Evolutionary conservation across 495 filamentous ascomycete species (phyloP), one percentile per base, ranked within the genome.

Genomic region (Aspergillus bertholletiae): DNA sequence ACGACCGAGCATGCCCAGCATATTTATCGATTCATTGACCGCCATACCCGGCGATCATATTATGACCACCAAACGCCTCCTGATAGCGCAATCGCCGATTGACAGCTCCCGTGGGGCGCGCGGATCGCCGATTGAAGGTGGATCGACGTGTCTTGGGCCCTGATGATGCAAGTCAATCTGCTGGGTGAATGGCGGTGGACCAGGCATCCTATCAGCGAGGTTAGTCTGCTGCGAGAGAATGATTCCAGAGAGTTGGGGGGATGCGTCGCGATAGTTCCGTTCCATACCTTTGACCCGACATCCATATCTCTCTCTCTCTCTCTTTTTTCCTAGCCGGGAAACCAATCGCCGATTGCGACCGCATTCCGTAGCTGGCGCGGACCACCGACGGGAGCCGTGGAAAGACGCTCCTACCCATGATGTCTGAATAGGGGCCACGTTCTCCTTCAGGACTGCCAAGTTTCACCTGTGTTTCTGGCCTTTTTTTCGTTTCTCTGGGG

Each of bases 51-150:
- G 15, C 15, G 18, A 46, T 23, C 22, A 23, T 46, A 46, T 46
- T 7, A 24, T 23, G 18, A 18, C n/a, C 43, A n/a, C 24, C 43
- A 7, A 46, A 23, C 11, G 18, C 43, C 34, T 15, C 13, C 13
- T 15, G 34, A 43, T 43, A 28, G 24, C 26, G 45, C 24, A 47
- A 47, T 27, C 24, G 24, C 24, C 45, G 28, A 32, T 47, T 18
- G 15, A 18, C 24, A 3, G 15, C 45, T 28, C 23, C 0, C 7
- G 17, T 4, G 9, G 23, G 24, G 45, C n/a, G 13, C 27, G 22
- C 12, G 43, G 22, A 18, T 51, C 49, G 49, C 32, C 49, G 49
- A 51, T 41, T 43, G 37, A 80, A 11, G n/a, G 28, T 49, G 46
- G 46, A 21, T 32, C 46, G 28, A 30, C 28, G 28, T 22, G 46